Evolutionary conservation across 768 basidiomycete genomes (phyloP).

Genomic region (Lactarius psammicola): DNA sequence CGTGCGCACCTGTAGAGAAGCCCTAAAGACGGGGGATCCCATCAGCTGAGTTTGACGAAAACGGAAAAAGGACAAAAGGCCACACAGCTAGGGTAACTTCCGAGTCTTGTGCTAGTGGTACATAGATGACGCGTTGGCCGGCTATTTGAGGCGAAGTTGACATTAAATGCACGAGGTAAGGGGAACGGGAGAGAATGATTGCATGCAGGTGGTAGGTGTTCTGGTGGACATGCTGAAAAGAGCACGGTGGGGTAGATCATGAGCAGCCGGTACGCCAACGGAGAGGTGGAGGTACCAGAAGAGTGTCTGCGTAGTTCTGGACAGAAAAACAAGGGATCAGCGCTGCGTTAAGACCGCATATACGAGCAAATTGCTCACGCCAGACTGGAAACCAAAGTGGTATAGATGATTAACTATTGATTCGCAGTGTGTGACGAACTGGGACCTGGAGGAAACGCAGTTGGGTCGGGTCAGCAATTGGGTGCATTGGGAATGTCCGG

Average conservation of each 20-base stretch:
- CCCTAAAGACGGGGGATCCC: background rate
- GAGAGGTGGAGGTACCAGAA: conserved; percentile 48
- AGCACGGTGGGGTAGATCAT: conserved; percentile 15
- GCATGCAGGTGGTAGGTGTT: conserved; percentile 75
- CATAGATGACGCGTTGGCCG: conserved; percentile 67
- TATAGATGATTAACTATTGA: conserved; percentile 77
- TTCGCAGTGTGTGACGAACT: conserved; percentile 33
- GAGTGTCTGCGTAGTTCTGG: conserved; percentile 81
- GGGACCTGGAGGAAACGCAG: conserved; percentile 13
- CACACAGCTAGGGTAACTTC: conserved; percentile 83
- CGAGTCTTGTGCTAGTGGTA: conserved; percentile 74
- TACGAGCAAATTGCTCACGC: conserved; percentile 50
- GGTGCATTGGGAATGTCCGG: background rate
- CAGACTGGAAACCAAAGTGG: conserved; percentile 76
- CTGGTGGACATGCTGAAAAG: conserved; percentile 66
- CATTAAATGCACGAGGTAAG: conserved; percentile 86
- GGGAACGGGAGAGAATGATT: conserved; percentile 84
- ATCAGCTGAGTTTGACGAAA: background rate
- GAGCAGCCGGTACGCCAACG: conserved; percentile 14
- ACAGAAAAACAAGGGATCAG: conserved; percentile 1
- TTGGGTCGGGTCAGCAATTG: background rate
- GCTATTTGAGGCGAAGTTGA: conserved; percentile 69
- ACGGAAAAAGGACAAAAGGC: conserved; percentile 19
- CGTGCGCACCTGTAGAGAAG: conserved; percentile 11
- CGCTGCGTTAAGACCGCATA: background rate